Percentiles rank a stretch among this genome's conserved stretches.
Evolutionary conservation across 495 filamentous ascomycete genomes (phyloP).

Genomic region (Penicillium longicatenatum): DNA sequence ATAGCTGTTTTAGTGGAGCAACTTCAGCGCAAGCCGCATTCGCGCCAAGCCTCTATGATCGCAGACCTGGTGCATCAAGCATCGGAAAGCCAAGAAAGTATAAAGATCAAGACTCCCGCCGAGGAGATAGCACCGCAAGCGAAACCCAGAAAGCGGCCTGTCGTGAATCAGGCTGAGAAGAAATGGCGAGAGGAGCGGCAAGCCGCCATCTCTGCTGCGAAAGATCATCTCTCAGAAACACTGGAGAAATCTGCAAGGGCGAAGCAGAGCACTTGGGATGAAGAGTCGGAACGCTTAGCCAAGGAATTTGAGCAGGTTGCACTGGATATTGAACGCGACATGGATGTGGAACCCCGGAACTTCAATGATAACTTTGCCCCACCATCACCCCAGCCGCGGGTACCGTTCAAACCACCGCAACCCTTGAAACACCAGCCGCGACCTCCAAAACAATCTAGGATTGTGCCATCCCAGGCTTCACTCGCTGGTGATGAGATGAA

Average conservation of each 20-base stretch:
- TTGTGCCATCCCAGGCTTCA: conserved; percentile 16
- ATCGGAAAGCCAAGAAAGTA: background rate
- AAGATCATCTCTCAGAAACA: conserved; percentile 38
- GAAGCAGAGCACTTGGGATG: conserved; percentile 42
- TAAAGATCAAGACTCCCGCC: background rate
- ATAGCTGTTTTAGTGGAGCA: conserved; percentile 49
- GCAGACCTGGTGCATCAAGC: conserved; percentile 34
- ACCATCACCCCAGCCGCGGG: background rate
- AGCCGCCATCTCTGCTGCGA: conserved; percentile 40
- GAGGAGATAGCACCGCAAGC: background rate
- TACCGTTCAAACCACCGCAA: conserved; percentile 23
- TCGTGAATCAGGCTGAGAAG: conserved; percentile 48
- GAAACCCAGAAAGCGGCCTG: conserved; percentile 42
- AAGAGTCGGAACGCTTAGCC: conserved; percentile 47
- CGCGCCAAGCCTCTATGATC: conserved; percentile 43
- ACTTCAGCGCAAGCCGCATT: conserved; percentile 38
- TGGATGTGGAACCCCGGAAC: conserved; percentile 19
- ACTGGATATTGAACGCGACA: conserved; percentile 40
- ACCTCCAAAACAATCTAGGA: conserved; percentile 34
- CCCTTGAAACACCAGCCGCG: conserved; percentile 43
- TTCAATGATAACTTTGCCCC: background rate
- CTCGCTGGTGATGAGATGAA: conserved; percentile 1
- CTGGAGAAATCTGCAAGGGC: conserved; percentile 37
- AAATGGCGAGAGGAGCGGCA: conserved; percentile 45
- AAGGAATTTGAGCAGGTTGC: conserved; percentile 49